Conservation (phyloP, 2,329 filamentous ascomycete species). For the Pseudocercospora vitis region DNA sequence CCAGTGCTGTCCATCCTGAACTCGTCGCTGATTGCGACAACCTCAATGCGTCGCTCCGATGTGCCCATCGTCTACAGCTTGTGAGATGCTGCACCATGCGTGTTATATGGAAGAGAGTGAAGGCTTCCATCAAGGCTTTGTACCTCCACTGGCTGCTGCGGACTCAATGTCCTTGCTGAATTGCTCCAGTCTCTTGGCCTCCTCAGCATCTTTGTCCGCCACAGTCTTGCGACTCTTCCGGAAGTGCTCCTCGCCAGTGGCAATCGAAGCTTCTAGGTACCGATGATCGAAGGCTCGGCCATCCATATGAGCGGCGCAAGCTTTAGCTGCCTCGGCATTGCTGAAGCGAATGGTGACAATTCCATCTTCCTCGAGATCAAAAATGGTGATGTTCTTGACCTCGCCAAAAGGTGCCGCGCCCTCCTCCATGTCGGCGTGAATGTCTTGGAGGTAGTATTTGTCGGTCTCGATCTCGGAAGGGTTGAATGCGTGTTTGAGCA, state of each 20-base stretch:
- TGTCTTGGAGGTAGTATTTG: conserved; percentile 77
- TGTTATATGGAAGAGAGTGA: not conserved
- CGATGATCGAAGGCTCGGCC: conserved; percentile 76
- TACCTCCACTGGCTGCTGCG: not conserved
- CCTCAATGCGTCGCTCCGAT: not conserved
- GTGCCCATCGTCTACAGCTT: not conserved
- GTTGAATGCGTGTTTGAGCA: conserved; percentile 93
- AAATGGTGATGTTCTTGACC: conserved; percentile 88
- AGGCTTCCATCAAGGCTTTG: conserved; percentile 4
- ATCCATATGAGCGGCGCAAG: conserved; percentile 70
- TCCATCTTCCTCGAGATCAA: conserved; percentile 80
- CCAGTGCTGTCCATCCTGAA: conserved; percentile 4
- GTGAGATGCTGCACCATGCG: too few species aligned
- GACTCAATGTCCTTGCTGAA: conserved; percentile 31
- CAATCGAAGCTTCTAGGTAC: conserved; percentile 61
- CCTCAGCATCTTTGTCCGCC: conserved; percentile 25
- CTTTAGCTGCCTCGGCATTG: conserved; percentile 66
- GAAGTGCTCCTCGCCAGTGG: conserved; percentile 66
- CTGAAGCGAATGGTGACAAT: conserved; percentile 82
- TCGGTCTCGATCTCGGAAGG: conserved; percentile 82
- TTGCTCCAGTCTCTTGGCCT: conserved; percentile 27
- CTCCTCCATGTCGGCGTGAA: conserved; percentile 90
- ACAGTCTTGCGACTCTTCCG: conserved; percentile 57
- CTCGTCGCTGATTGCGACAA: not conserved
- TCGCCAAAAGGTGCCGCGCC: conserved; percentile 83